Percentiles rank a stretch among this genome's conserved stretches.
Conservation (phyloP, 352 stramenopile genomes). For the Aphanomyces invadans region DNA sequence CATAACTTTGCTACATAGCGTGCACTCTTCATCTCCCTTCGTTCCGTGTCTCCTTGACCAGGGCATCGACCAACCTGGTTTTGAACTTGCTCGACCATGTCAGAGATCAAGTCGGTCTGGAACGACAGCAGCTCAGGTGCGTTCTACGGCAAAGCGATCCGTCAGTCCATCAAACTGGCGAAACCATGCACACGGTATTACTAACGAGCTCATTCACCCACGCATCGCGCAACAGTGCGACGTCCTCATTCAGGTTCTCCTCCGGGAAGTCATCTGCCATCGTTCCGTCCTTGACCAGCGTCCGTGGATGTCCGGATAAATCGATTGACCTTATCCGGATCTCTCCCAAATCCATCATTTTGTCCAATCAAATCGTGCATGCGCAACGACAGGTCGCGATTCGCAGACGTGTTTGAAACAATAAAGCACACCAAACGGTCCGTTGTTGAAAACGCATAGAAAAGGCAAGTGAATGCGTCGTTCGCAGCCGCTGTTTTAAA, state of each 20-base stretch:
- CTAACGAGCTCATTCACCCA: conserved; percentile 82
- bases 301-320: not conserved
- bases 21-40: not conserved
- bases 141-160: conserved; percentile 37
- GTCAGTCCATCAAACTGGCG: not conserved
- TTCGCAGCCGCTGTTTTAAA: not conserved
- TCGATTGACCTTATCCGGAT: not conserved
- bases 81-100: conserved; percentile 77
- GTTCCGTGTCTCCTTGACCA: not conserved
- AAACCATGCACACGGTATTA: not conserved
- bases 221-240: conserved; percentile 52
- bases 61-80: conserved; percentile 43
- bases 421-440: not conserved
- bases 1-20: conserved; percentile 61
- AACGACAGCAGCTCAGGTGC: conserved; percentile 68
- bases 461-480: not conserved
- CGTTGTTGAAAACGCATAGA: not conserved
- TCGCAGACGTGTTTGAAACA: not conserved
- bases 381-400: not conserved
- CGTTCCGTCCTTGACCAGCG: not conserved
- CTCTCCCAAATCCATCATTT: not conserved
- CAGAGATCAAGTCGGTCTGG: conserved; percentile 64
- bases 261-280: conserved; percentile 16
- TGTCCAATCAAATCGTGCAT: conserved; percentile 14
- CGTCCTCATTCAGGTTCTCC: conserved; percentile 76